These are phyloP conservation scores for Lepiota venenata DNA, from an alignment of 768 basidiomycete species.

Conservation along the genomic window DNA sequence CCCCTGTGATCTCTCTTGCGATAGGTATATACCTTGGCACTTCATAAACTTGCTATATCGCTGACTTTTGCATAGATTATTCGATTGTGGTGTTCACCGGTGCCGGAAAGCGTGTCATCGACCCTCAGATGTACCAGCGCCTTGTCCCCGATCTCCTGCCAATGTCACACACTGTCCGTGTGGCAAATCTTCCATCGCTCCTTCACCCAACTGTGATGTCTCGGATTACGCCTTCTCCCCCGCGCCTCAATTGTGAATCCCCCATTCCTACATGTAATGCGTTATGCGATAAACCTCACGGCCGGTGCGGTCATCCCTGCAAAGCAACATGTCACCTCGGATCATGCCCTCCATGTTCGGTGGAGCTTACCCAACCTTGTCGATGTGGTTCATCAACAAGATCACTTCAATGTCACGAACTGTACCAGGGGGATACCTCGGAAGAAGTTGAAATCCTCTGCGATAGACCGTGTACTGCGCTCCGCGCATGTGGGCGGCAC, in stretches of 20 bases:
- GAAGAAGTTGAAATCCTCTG: constrained; percentile 65
- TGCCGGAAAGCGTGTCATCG: constrained; percentile 81
- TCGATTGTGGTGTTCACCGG: constrained; percentile 73
- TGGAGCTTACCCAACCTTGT: constrained; percentile 72
- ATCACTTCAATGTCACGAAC: constrained; percentile 51
- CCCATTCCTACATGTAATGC: constrained; percentile 80
- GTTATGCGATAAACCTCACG: constrained; percentile 60
- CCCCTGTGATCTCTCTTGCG: constrained; percentile 58
- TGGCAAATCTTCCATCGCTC: constrained; percentile 55
- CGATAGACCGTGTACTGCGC: constrained; percentile 71
- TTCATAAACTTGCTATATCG: constrained; percentile 1
- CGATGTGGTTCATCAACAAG: constrained; percentile 75
- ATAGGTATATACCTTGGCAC: constrained; percentile 35
- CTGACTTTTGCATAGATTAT: constrained; percentile 38
- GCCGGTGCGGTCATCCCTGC: constrained; percentile 75
- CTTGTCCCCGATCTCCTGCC: constrained; percentile 74
- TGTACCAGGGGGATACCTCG: constrained; percentile 30
- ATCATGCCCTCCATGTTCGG: constrained; percentile 75
- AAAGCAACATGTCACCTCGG: constrained; percentile 68
- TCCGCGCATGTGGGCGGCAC: constrained; percentile 84
- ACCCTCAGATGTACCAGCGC: constrained; percentile 49
- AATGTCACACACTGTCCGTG: constrained; percentile 79
- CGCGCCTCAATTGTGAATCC: constrained; percentile 57
- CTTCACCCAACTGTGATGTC: constrained; percentile 23
- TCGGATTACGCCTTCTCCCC: constrained; percentile 32